phyloP scores from a whole-genome alignment of 2,329 filamentous ascomycete genomes.

The Geosmithia putterillii region DNA sequence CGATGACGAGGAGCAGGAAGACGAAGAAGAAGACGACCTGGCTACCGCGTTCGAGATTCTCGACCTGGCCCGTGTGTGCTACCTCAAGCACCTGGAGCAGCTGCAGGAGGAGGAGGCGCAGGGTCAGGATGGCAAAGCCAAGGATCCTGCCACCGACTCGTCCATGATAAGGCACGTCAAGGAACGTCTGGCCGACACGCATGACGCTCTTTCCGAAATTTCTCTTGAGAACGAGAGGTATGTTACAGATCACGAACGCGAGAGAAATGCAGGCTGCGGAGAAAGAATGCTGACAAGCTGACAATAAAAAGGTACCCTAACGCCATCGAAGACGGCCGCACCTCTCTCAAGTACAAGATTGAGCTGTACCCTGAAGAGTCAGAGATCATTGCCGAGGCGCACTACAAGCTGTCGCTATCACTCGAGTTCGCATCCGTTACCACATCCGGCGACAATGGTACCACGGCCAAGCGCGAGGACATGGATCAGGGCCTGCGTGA shows the following conservation, averaged over 20 bases:
- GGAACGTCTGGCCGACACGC: constrained; percentile 81
- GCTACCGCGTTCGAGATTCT: constrained; percentile 75
- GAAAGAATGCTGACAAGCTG: constrained; percentile 3
- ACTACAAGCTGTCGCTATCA: constrained; percentile 92
- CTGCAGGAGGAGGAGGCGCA: constrained; percentile 19
- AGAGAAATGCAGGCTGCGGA: too few species aligned
- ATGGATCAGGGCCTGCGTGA: constrained; percentile 60
- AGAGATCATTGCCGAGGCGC: constrained; percentile 80
- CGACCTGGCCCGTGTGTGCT: constrained; percentile 61
- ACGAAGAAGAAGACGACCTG: constrained; percentile 60
- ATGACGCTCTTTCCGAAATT: constrained; percentile 90
- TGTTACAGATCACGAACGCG: constrained; percentile 5
- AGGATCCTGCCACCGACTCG: constrained; percentile 26
- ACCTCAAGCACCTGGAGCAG: constrained; percentile 39
- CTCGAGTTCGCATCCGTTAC: constrained; percentile 86
- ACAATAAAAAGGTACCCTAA: constrained; percentile 50
- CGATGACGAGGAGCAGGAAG: constrained; percentile 29
- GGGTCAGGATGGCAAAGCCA: constrained; percentile 25
- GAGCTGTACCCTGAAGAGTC: constrained; percentile 70
- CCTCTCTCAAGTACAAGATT: constrained; percentile 66
- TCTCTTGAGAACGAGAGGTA: constrained; percentile 88
- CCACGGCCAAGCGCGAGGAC: constrained; percentile 29
- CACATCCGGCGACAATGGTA: constrained; percentile 30
- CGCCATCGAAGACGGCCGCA: constrained; percentile 73
- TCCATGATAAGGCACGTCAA: constrained; percentile 49